Conservation (phyloP, 176 grass and related monocot species). For the Sorghum bicolor region Sorghum_bicolor_NCBIv3 NC_012871.2:10523501-10524000, state of each 20-base stretch:
- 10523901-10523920: conserved; percentile 39
- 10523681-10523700: conserved; percentile 86
- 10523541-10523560: conserved; percentile 20
- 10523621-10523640: not conserved
- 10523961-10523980: conserved; percentile 77
- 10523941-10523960: conserved; percentile 61
- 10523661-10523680: conserved; percentile 69
- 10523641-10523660: not conserved
- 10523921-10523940: conserved; percentile 71
- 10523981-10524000: conserved; percentile 72
- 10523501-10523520: conserved; percentile 31
- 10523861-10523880: conserved; percentile 54
- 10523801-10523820: conserved; percentile 72
- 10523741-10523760: conserved; percentile 84
- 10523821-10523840: conserved; percentile 81
- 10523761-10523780: conserved; percentile 70
- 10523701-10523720: conserved; percentile 65
- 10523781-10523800: conserved; percentile 64
- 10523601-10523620: conserved; percentile 16
- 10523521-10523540: conserved; percentile 20
- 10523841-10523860: conserved; percentile 82
- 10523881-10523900: conserved; percentile 58
- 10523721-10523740: conserved; percentile 42
- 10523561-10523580: conserved; percentile 28
- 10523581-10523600: conserved; percentile 23